phyloP scores from a whole-genome alignment of 495 filamentous ascomycete species.

The Xylaria grammica region DNA sequence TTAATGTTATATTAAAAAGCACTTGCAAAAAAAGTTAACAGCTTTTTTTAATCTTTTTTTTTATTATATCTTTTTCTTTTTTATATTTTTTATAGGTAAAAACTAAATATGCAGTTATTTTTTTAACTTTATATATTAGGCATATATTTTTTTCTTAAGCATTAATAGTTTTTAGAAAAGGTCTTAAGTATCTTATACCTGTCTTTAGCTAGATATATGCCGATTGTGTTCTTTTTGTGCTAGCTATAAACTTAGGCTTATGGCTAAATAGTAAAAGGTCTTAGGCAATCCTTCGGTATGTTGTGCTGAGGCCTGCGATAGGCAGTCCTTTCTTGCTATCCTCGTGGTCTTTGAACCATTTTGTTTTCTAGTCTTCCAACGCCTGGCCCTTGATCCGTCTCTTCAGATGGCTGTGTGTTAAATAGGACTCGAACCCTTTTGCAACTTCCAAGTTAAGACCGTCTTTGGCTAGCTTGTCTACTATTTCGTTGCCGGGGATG shows the following conservation, averaged over 20 bases:
- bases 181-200: neutral
- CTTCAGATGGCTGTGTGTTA: conserved; percentile 1
- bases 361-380: neutral
- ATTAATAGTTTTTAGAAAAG: neutral
- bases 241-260: neutral
- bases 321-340: conserved; percentile 4
- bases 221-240: neutral
- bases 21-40: neutral
- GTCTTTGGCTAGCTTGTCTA: conserved; percentile 1
- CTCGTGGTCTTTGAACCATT: neutral
- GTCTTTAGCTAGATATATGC: neutral
- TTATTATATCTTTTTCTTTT: too few relatives aligned
- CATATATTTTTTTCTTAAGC: neutral
- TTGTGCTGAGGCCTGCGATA: conserved; percentile 7
- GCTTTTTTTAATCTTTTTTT: too few relatives aligned
- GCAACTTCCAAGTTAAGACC: neutral
- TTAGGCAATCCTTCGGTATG: neutral
- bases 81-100: too few relatives aligned
- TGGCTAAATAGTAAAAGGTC: conserved; percentile 1
- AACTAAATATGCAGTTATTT: too few relatives aligned
- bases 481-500: conserved; percentile 2
- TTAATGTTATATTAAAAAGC: neutral
- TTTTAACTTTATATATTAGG: neutral
- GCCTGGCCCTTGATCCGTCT: conserved; percentile 3
- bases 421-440: neutral